Conservation (phyloP, 2,329 filamentous ascomycete species). For the Ophiocordyceps camponoti-saundersi region DNA sequence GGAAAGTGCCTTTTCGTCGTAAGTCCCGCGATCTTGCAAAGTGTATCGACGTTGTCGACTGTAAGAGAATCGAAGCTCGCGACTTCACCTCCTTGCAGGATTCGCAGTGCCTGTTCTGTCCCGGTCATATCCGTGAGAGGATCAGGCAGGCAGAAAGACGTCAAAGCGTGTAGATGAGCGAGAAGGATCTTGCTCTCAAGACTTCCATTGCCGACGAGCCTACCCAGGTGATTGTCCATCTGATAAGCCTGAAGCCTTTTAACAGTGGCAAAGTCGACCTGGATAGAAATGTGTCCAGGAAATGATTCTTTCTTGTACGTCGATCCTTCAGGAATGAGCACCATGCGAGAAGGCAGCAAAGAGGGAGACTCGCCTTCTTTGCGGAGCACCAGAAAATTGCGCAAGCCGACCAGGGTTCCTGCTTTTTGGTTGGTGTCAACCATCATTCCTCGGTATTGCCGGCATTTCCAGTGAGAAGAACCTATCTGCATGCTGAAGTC, state of each 20-base stretch:
- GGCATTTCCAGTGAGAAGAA: conserved; percentile 18
- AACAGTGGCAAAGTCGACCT: neutral
- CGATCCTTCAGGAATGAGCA: conserved; percentile 19
- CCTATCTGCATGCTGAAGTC: conserved; percentile 22
- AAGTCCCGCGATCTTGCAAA: neutral
- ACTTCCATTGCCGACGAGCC: conserved; percentile 26
- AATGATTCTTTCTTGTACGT: conserved; percentile 9
- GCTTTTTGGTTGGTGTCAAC: conserved; percentile 28
- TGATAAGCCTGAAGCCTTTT: conserved; percentile 21
- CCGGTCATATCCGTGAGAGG: conserved; percentile 29
- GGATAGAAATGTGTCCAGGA: neutral
- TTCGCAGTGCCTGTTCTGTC: conserved; percentile 30
- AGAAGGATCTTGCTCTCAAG: conserved; percentile 32
- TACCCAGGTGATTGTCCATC: conserved; percentile 26
- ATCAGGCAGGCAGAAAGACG: conserved; percentile 31
- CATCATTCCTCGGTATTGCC: conserved; percentile 30
- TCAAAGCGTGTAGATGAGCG: conserved; percentile 33
- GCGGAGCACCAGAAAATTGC: conserved; percentile 28
- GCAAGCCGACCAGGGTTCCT: conserved; percentile 29
- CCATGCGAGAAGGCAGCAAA: conserved; percentile 8
- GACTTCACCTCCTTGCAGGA: conserved; percentile 28
- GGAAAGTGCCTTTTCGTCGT: neutral
- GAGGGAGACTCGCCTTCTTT: neutral
- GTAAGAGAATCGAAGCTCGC: conserved; percentile 14
- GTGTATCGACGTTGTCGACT: neutral